These are phyloP conservation scores for Tetraselmis chui DNA, from an alignment of 139 green algal genomes.

Conservation along the genomic window DNA sequence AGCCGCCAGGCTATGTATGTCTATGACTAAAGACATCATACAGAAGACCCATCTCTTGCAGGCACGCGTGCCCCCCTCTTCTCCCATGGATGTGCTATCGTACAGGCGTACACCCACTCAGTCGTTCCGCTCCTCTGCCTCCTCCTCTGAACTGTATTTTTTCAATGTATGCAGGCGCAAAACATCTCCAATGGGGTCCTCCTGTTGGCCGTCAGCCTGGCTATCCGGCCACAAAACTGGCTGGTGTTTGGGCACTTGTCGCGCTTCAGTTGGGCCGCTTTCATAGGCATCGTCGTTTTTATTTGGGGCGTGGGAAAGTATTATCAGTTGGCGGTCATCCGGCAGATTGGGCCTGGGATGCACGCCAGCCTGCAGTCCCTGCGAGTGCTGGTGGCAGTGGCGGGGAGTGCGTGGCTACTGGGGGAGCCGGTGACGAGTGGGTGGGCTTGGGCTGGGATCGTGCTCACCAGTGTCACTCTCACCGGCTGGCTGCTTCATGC, in stretches of 20 bases:
- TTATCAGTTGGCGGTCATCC: neutral
- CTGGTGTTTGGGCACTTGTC: neutral
- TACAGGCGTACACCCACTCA: too few relatives aligned
- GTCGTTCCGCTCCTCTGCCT: too few relatives aligned
- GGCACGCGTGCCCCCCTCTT: too few relatives aligned
- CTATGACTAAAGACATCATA: neutral
- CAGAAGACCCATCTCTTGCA: neutral
- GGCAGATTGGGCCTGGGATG: neutral
- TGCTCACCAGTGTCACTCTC: neutral
- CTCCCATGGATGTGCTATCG: too few relatives aligned
- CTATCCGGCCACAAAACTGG: neutral
- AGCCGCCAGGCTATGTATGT: neutral
- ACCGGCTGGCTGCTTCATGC: neutral
- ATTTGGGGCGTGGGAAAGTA: neutral
- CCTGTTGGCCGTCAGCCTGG: neutral
- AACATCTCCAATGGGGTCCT: neutral
- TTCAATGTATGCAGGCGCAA: neutral
- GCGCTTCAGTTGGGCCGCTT: neutral
- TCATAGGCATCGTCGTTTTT: neutral
- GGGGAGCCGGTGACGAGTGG: neutral
- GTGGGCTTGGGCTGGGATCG: neutral
- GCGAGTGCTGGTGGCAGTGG: neutral
- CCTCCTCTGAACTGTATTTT: too few relatives aligned
- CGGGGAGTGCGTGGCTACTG: neutral
- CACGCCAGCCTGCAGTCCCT: neutral